A percentile compares a stretch with the other conserved stretches of the same genome.
Evolutionary conservation across 2,329 filamentous ascomycete genomes (phyloP).

Genomic region (Raffaelea albimanens): DNA sequence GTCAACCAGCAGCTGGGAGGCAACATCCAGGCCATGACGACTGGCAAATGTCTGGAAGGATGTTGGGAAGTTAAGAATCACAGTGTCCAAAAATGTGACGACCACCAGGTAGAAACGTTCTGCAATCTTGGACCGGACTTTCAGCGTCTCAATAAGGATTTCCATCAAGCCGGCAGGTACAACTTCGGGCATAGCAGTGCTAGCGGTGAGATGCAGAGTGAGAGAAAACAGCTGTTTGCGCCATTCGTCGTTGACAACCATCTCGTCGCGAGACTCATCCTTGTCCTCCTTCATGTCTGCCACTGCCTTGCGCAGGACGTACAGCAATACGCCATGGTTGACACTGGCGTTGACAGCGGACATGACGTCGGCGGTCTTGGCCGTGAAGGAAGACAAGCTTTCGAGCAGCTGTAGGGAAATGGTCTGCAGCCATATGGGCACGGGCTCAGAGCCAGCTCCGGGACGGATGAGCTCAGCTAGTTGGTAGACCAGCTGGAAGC

Average conservation of each 20-base stretch:
- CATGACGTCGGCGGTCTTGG: slow-evolving; percentile 71
- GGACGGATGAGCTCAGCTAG: slow-evolving; percentile 86
- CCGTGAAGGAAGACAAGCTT: slow-evolving; percentile 70
- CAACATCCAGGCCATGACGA: slow-evolving; percentile 77
- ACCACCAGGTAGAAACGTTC: slow-evolving; percentile 77
- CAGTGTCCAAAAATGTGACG: slow-evolving; percentile 76
- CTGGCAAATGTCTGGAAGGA: slow-evolving; percentile 76
- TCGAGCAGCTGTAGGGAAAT: slow-evolving; percentile 75
- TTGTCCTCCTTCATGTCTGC: slow-evolving; percentile 61
- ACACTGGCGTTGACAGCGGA: slow-evolving; percentile 91
- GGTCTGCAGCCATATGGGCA: slow-evolving; percentile 72
- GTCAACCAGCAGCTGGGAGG: slow-evolving; percentile 76
- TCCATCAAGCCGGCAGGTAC: slow-evolving; percentile 84
- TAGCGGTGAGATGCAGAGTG: slow-evolving; percentile 68
- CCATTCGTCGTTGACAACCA: slow-evolving; percentile 74
- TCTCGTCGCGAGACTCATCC: slow-evolving; percentile 47
- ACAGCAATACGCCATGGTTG: slow-evolving; percentile 90
- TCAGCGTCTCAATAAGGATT: slow-evolving; percentile 80
- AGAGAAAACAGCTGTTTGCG: slow-evolving; percentile 83
- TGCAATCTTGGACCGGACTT: slow-evolving; percentile 70
- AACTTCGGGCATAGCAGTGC: slow-evolving; percentile 68
- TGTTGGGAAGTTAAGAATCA: slow-evolving; percentile 77
- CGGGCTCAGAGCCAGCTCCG: slow-evolving; percentile 46
- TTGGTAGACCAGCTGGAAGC: slow-evolving; percentile 85
- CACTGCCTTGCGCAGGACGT: slow-evolving; percentile 83